A percentile compares a stretch with the other conserved stretches of the same genome.
These are phyloP conservation scores for Sclerotiophoma versabilis DNA, from an alignment of 2,329 filamentous ascomycete genomes.

Conservation along the genomic window DNA sequence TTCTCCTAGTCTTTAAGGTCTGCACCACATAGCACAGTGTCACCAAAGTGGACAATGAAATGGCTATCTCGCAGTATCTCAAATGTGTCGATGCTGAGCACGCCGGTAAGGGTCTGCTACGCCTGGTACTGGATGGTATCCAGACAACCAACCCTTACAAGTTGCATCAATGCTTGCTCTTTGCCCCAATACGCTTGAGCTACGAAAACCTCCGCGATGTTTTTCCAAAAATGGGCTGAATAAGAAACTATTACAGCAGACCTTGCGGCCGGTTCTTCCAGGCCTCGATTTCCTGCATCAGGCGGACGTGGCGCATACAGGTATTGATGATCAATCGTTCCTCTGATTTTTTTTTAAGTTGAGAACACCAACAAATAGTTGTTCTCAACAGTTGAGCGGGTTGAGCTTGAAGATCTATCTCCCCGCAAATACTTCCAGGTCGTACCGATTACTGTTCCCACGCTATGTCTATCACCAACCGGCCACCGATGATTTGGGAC, in stretches of 20 bases:
- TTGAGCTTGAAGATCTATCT: slow-evolving; percentile 3
- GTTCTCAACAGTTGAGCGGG: background rate
- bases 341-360: background rate
- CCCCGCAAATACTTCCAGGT: background rate
- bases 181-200: slow-evolving; percentile 1
- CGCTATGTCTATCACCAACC: background rate
- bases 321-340: background rate
- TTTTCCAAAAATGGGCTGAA: slow-evolving; percentile 2
- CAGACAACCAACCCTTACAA: background rate
- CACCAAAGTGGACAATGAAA: background rate
- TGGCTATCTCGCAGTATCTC: background rate
- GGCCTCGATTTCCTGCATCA: slow-evolving; percentile 7
- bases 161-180: slow-evolving; percentile 9
- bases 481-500: background rate
- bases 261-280: background rate
- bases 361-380: background rate
- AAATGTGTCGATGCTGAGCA: background rate
- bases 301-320: slow-evolving; percentile 5
- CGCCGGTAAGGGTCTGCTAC: background rate
- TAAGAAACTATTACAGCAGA: slow-evolving; percentile 1
- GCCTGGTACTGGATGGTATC: slow-evolving; percentile 7
- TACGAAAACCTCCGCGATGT: background rate
- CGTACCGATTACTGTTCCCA: background rate
- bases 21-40: background rate
- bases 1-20: slow-evolving; percentile 1